A percentile compares a stretch with the other conserved stretches of the same genome.
Evolutionary conservation across 441 rosid species (phyloP).

Genomic region (Populus trichocarpa): DNA sequence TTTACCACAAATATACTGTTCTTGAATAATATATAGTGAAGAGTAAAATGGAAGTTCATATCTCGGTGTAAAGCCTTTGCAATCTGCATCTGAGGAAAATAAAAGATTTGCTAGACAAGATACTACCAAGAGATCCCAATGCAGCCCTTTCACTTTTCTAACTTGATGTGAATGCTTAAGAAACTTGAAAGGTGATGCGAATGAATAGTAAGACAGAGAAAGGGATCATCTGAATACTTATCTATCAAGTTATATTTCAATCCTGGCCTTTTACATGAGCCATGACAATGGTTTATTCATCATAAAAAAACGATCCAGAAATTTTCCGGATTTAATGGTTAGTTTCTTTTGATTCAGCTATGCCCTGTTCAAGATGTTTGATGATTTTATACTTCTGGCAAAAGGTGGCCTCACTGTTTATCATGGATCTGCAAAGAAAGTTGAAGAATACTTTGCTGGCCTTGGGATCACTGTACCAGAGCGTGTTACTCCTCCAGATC

Average conservation of each 20-base stretch:
- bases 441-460: constrained; percentile 75
- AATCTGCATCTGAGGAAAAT: not conserved
- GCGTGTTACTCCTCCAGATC: constrained; percentile 91
- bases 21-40: not conserved
- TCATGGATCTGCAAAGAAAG: constrained; percentile 77
- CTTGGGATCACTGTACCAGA: constrained; percentile 82
- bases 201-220: not conserved
- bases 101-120: not conserved
- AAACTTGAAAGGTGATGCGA: not conserved
- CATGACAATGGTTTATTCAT: not conserved
- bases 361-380: constrained; percentile 81
- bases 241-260: not conserved
- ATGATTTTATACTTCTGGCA: constrained; percentile 86
- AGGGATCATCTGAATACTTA: not conserved
- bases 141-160: not conserved
- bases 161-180: not conserved
- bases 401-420: constrained; percentile 90
- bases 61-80: not conserved
- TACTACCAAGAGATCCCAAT: not conserved
- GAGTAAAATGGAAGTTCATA: not conserved
- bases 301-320: not conserved
- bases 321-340: not conserved
- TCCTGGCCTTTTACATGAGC: not conserved
- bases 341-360: constrained; percentile 54
- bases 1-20: not conserved